A percentile compares a stretch with the other conserved stretches of the same genome.
Conservation (phyloP, 805 yeast species). For the Cyberlindnera saturnus region DNA sequence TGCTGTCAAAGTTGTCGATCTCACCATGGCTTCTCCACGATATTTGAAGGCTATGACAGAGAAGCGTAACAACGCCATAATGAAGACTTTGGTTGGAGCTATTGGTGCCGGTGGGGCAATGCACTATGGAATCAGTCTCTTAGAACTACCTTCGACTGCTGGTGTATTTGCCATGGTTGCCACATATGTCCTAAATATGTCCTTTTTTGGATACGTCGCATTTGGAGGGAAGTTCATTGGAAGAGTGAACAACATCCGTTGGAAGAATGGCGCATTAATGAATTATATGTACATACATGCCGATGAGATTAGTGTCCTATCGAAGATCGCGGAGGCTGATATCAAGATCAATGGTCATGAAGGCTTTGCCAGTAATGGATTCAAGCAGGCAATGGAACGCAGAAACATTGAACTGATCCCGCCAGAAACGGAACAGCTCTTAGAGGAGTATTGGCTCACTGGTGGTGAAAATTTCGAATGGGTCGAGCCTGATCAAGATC, state of each 20-base stretch:
- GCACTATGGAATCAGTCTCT: slow-evolving; percentile 37
- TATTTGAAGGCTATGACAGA: slow-evolving; percentile 35
- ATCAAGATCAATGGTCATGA: slow-evolving; percentile 14
- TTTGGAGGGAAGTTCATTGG: slow-evolving; percentile 43
- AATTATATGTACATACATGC: slow-evolving; percentile 58
- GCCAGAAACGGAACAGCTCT: slow-evolving; percentile 57
- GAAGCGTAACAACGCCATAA: slow-evolving; percentile 28
- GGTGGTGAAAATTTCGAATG: slow-evolving; percentile 85
- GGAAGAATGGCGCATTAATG: slow-evolving; percentile 62
- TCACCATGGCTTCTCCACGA: slow-evolving; percentile 52
- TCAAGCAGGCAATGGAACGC: slow-evolving; percentile 6
- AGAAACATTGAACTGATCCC: slow-evolving; percentile 23
- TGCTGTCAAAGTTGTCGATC: slow-evolving; percentile 53
- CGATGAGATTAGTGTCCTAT: slow-evolving; percentile 62
- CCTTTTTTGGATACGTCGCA: slow-evolving; percentile 42
- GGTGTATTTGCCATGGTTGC: slow-evolving; percentile 41
- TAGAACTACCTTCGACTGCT: slow-evolving; percentile 11
- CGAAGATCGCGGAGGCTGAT: slow-evolving; percentile 62
- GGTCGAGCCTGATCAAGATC: slow-evolving; percentile 89
- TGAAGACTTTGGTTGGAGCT: slow-evolving; percentile 25
- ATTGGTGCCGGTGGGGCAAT: slow-evolving; percentile 36
- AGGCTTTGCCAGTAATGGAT: slow-evolving; percentile 13
- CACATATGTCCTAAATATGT: slow-evolving; percentile 42
- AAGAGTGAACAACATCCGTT: slow-evolving; percentile 50
- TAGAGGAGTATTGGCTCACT: slow-evolving; percentile 82